Evolutionary conservation across 2,329 filamentous ascomycete genomes (phyloP), one percentile per base, ranked within the genome.

Genomic region (Aspergillus quadricinctus): DNA sequence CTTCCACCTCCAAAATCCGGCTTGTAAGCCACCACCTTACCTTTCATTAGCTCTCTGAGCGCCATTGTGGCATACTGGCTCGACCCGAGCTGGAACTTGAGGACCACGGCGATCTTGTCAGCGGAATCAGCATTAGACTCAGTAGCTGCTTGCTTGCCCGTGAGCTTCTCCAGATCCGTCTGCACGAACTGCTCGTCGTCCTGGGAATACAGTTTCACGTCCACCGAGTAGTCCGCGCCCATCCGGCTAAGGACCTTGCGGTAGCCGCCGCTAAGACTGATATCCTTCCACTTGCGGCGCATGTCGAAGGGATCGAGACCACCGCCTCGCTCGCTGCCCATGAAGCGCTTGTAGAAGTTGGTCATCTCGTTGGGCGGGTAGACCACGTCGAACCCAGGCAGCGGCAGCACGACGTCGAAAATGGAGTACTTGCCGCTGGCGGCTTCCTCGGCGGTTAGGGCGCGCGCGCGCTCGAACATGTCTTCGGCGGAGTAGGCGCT

Each of bases 11-110:
- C 77, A 66, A 82, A 88, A 51, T 87, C 85, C 5, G 86, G 83
- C 71, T 85, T 84, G 64, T 81, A 88, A 7, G 80, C 79, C 66
- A 78, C 78, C 4, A 86, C 78, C 11, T 84, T 86, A 2, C 86
- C 84, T 45, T 86, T 88, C 80, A 90, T 92, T 59, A 95, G 74
- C 74, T 95, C 90, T 53, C 90, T 78, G 61, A 95, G 71, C 11
- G 89, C 88, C 80, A 95, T 90, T 0, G 90, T 95, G 0, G 90
- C 90, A 75, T 95, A 95, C 67, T 90, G 88, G 68, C 89, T 92
- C 50, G 86, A 85, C 1, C 85, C 88, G 28, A 95, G 80, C 69
- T 90, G 87, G 74, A 95, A 83, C 69, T 86, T 90, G 64, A 94
- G 48, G 27, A 89, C 75, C 0, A 91, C 80, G 0, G 87, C 89